Evolutionary conservation across 768 basidiomycete species (phyloP).

Genomic region (Chlorophyllum brunneum): DNA sequence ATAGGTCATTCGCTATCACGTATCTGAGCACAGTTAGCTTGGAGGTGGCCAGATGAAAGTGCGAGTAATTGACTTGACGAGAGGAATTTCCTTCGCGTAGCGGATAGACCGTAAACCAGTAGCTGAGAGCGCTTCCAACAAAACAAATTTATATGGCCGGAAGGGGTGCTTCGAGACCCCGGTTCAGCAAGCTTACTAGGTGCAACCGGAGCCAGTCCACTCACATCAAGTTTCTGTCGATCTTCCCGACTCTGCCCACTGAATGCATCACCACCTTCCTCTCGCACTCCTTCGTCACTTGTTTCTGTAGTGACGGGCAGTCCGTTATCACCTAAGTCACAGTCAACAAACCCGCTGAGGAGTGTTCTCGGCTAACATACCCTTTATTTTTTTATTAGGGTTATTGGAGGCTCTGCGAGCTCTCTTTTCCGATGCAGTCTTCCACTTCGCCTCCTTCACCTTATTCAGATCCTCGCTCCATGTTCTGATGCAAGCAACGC

Average conservation of each 20-base stretch:
- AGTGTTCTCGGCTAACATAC: conserved; percentile 27
- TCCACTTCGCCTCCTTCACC: conserved; percentile 62
- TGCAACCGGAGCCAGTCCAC: not conserved
- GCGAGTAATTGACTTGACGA: conserved; percentile 60
- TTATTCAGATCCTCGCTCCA: conserved; percentile 78
- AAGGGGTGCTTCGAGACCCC: conserved; percentile 32
- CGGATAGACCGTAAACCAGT: conserved; percentile 95
- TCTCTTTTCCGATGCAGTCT: conserved; percentile 45
- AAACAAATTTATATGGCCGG: conserved; percentile 61
- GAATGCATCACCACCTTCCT: not conserved
- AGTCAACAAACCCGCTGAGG: conserved; percentile 1
- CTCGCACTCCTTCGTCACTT: not conserved
- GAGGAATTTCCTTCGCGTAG: conserved; percentile 95
- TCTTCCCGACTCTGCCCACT: not conserved
- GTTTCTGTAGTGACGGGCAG: not conserved
- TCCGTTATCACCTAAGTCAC: not conserved
- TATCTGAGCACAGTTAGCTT: conserved; percentile 45
- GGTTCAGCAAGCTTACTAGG: not conserved
- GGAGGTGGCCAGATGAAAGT: conserved; percentile 11
- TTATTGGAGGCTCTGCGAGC: conserved; percentile 33
- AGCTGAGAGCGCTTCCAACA: conserved; percentile 93
- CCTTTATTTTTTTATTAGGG: conserved; percentile 36
- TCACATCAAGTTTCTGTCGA: conserved; percentile 1
- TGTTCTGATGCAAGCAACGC: conserved; percentile 83
- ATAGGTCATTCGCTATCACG: conserved; percentile 94